Conservation (phyloP, 441 rosid genomes). For the Sinapis alba region DNA sequence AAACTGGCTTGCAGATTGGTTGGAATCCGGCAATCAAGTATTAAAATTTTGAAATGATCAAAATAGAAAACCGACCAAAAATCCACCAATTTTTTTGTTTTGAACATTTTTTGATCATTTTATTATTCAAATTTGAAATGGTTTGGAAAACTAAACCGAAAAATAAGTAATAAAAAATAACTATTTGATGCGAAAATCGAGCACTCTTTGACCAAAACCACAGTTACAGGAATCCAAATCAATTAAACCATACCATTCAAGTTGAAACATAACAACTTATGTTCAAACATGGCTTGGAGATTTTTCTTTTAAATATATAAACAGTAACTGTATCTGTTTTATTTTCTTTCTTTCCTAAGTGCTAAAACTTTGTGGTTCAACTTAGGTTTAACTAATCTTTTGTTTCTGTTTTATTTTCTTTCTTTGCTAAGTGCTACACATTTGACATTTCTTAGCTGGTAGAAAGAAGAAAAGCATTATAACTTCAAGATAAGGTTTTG, state of each 20-base stretch:
- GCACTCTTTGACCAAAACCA: background rate
- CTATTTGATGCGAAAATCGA: too few species aligned
- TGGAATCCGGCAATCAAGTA: background rate
- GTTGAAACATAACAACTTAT: background rate
- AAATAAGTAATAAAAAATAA: too few species aligned
- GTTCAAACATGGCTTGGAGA: background rate
- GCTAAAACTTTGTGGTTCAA: background rate
- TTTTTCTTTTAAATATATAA: background rate
- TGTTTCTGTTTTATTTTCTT: background rate
- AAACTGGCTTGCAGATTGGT: background rate
- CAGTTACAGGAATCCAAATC: background rate
- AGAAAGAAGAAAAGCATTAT: slow-evolving; percentile 19
- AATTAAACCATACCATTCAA: background rate
- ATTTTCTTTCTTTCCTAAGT: too few species aligned
- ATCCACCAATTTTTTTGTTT: background rate
- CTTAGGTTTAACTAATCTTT: background rate
- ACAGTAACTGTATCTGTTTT: too few species aligned
- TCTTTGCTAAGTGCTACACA: background rate
- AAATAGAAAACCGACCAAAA: background rate
- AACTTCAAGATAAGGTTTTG: slow-evolving; percentile 35
- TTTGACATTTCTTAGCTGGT: slow-evolving; percentile 22
- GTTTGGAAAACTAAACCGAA: too few species aligned
- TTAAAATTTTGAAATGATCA: too few species aligned
- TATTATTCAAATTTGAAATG: background rate
- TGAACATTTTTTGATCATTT: too few species aligned